These are phyloP conservation scores for Parastagonospora nodorum DNA, from an alignment of 2,329 filamentous ascomycete genomes.

Conservation along the genomic window DNA sequence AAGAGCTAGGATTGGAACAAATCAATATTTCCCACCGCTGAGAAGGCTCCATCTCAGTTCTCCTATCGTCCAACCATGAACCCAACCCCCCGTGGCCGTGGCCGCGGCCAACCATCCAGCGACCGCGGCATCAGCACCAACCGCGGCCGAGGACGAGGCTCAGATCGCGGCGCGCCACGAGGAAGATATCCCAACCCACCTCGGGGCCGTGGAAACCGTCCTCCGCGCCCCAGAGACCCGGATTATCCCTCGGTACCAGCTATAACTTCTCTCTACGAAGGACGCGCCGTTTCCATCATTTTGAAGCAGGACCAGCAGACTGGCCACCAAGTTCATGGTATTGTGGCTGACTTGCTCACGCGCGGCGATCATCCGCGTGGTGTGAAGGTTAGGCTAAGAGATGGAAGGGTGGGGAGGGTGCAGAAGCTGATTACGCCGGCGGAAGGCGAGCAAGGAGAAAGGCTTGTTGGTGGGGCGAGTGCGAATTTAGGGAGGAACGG, in stretches of 20 bases:
- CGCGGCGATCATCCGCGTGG: conserved; percentile 75
- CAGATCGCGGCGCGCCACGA: no score
- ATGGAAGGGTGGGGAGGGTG: conserved; percentile 75
- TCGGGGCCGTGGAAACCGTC: not conserved
- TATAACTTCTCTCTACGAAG: conserved; percentile 55
- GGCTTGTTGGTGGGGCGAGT: conserved; percentile 26
- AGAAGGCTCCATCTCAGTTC: no score
- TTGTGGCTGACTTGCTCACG: conserved; percentile 71
- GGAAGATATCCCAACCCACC: no score
- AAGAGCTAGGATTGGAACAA: no score
- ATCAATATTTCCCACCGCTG: no score
- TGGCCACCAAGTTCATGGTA: conserved; percentile 70
- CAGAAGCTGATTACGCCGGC: conserved; percentile 60
- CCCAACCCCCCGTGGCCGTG: no score
- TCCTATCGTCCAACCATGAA: no score
- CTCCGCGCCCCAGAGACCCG: conserved; percentile 34
- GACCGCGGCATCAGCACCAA: no score
- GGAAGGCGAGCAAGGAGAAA: conserved; percentile 29
- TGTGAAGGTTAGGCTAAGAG: conserved; percentile 75
- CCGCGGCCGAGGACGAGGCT: no score
- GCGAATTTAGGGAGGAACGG: conserved; percentile 36
- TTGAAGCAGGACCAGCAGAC: conserved; percentile 78
- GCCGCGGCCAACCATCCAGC: no score
- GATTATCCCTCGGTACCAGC: conserved; percentile 28
- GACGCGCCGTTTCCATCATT: conserved; percentile 71